Evolutionary conservation across 371 early-diverging fungal species (phyloP), one percentile per base, ranked within the genome.

Genomic region (Choanephora cucurbitarum): DNA sequence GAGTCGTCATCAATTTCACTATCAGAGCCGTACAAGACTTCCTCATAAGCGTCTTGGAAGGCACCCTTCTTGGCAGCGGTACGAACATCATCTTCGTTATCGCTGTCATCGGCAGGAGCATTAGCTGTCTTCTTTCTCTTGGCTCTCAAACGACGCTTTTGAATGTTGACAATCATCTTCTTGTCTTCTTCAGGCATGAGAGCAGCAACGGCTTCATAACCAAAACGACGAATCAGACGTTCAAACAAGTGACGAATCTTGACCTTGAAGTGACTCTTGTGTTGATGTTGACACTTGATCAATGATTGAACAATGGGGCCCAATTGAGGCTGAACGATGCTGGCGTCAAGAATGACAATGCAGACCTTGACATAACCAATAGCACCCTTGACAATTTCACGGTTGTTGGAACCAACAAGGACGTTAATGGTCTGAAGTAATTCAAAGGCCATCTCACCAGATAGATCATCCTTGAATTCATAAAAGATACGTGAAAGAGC

Each of bases 301-400:
- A 95, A 78, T 7, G 86, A 81, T 1, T 62, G 59, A 21, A 92
- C 77, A 55, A 92, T 79, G 14, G 73, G 65, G 13, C 53, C 58
- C 43, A 98, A 75, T 56, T 91, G 87, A 9, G 81, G 83, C 33
- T 82, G 80, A 8, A 97, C 65, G 18, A 83, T 58, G 9, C 81
- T 83, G 33, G 77, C 77, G 52, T 87, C 88, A 23, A 97, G 61
- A n/a, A 85, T 70, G n/a, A 95, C 89, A 11, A 90, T 79, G 46
- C 86, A 86, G 15, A 95, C 96, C 78, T 98, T 98, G 74, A 95
- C 81, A 65, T 97, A 95, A 3, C 96, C 95, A 10, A 98, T 76
- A 3, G 91, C 90, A 21, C 95, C 80, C 70, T 93, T 92, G 51
- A 93, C 90, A 50, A 97, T 88, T 79, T 98, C 99, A 39, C 94